These are phyloP conservation scores for Globisporangium radiosum DNA, from an alignment of 352 stramenopile species.

Conservation along the genomic window DNA sequence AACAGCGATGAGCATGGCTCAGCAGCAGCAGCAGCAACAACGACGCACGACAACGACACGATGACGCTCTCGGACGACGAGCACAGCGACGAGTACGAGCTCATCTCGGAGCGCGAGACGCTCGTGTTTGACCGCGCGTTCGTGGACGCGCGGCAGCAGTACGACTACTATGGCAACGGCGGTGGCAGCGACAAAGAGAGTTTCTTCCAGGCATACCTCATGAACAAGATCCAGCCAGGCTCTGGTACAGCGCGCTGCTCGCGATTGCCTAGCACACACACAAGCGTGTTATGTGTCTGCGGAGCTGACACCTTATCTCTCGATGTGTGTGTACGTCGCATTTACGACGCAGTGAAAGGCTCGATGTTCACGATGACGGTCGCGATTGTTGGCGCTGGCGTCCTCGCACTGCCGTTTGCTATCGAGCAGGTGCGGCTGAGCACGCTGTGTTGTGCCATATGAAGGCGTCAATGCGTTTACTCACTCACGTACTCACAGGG, in stretches of 20 bases:
- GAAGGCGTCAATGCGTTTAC: neutral
- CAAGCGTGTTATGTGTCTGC: too few relatives aligned
- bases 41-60: constrained; percentile 1
- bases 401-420: constrained; percentile 76
- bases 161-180: constrained; percentile 2
- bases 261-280: neutral
- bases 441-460: neutral
- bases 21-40: constrained; percentile 1
- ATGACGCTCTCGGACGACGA: constrained; percentile 16
- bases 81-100: constrained; percentile 50
- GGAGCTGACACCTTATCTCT: neutral
- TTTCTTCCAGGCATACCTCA: constrained; percentile 69
- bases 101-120: constrained; percentile 71
- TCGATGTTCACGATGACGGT: constrained; percentile 90
- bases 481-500: neutral
- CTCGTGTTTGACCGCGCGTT: constrained; percentile 71
- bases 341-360: constrained; percentile 56
- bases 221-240: constrained; percentile 79
- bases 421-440: constrained; percentile 44
- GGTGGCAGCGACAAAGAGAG: constrained; percentile 16
- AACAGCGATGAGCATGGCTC: constrained; percentile 4
- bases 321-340: neutral
- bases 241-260: constrained; percentile 33
- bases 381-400: constrained; percentile 76
- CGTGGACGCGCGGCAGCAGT: constrained; percentile 26